Base-by-base conservation (phyloP, 805 yeast species). In the Zygoascus biomembranicola region DNA sequence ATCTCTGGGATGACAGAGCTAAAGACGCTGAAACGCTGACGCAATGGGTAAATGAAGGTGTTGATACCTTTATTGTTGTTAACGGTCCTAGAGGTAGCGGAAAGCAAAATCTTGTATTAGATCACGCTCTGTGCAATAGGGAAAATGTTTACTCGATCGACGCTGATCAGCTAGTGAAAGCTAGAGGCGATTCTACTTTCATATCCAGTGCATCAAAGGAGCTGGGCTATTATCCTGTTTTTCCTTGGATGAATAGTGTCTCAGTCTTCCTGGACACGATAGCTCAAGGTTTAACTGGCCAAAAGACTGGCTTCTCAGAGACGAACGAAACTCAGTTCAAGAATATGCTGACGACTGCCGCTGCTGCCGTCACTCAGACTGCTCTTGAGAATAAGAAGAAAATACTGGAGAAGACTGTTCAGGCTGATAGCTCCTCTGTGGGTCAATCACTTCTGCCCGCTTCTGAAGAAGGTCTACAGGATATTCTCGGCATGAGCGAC, bases 31-130 rank as follows among this genome's bases (percentile, higher is more conserved):
- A 82, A 54, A 88, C 85, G 58, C 64, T 94, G 53, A 78, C 77
- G 59, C 72, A 86, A 59, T 87, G 95, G 94, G 72, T 94, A 5
- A 82, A 81, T 54, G 99, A 94, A 66, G 90, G 90, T 57, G 82
- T 83, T n/a, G 84, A 86, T 66, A 88, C 97, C 1, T 94, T 90
- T 65, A 90, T 92, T 26, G 81, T 94, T 2, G 82, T 94, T 2
- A 80, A 84, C 57, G 99, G 99, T 11, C 98, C 99, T 5, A 78
- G 88, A 59, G 99, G 99, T 5, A 82, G 95, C n/a, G 99, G 98
- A 20, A 92, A 94, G 62, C 78, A 82, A 55, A 92, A 83, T 55
- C 71, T 89, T 55, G 90, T 92, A 4, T 69, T 84, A 64, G 81
- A 81, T 45, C 81, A 84, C 62, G 82, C 85, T 1, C 72, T 88